These are phyloP conservation scores for Pleurotus eryngii DNA, from an alignment of 768 basidiomycete species.

Conservation along the genomic window DNA sequence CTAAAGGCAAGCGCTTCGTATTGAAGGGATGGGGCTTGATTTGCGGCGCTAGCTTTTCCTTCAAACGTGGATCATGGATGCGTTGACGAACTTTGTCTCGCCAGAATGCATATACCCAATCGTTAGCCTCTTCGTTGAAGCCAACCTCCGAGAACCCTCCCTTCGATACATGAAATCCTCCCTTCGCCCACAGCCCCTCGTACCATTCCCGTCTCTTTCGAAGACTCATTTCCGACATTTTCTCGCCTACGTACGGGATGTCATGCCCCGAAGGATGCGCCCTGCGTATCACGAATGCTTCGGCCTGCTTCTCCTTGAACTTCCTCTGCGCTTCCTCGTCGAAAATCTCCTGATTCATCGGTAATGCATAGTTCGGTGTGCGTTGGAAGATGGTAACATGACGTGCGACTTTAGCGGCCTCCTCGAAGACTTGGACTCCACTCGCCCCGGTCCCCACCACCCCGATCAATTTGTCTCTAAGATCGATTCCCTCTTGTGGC, in stretches of 20 bases:
- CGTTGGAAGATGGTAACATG: slow-evolving; percentile 27
- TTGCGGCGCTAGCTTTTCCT: slow-evolving; percentile 21
- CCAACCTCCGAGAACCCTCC: slow-evolving; percentile 16
- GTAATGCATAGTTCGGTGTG: slow-evolving; percentile 40
- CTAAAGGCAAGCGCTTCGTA: slow-evolving; percentile 18
- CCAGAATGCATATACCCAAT: slow-evolving; percentile 22
- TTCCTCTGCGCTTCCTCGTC: slow-evolving; percentile 24
- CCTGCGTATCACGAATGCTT: neutral
- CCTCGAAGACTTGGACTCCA: slow-evolving; percentile 24
- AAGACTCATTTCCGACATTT: neutral
- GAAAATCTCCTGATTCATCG: slow-evolving; percentile 65
- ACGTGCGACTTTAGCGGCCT: slow-evolving; percentile 14
- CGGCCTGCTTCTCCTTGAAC: slow-evolving; percentile 9
- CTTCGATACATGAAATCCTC: slow-evolving; percentile 19
- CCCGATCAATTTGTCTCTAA: slow-evolving; percentile 20
- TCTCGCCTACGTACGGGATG: too few relatives aligned
- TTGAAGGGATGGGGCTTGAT: slow-evolving; percentile 21
- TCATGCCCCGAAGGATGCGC: too few relatives aligned
- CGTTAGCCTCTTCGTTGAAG: slow-evolving; percentile 17
- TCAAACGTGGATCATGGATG: slow-evolving; percentile 16
- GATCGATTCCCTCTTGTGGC: slow-evolving; percentile 19
- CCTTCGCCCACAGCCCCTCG: slow-evolving; percentile 19
- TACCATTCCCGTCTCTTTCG: slow-evolving; percentile 19
- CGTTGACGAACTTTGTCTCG: slow-evolving; percentile 18
- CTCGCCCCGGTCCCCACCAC: slow-evolving; percentile 25